Percentiles rank a stretch among this genome's conserved stretches.
Evolutionary conservation across 768 basidiomycete species (phyloP).

Genomic region (Russula virescens): DNA sequence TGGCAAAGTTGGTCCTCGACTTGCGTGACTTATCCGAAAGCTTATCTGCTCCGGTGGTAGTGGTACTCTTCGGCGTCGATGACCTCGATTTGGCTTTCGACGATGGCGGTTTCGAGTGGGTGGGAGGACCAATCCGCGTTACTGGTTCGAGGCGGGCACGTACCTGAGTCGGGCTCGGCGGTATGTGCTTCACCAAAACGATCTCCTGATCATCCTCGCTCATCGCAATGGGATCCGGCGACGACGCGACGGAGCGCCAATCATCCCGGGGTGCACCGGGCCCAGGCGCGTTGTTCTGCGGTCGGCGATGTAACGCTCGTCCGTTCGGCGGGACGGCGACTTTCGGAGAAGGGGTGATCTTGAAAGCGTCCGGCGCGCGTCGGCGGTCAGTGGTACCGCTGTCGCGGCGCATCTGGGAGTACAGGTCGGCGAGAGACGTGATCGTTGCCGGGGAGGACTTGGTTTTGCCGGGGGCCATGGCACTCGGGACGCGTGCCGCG

Average conservation of each 20-base stretch:
- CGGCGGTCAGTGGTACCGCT: background rate
- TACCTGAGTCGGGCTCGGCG: background rate
- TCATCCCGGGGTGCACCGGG: too few relatives aligned
- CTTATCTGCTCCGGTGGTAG: background rate
- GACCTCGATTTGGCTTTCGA: background rate
- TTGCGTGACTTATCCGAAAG: background rate
- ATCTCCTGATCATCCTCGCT: conserved; percentile 11
- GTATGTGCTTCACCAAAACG: conserved; percentile 7
- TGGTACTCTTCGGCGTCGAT: background rate
- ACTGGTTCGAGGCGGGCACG: background rate
- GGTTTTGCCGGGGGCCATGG: background rate
- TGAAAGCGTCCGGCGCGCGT: background rate
- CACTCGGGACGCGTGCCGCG: conserved; percentile 16
- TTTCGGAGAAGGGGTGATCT: background rate
- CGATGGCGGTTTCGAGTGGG: background rate
- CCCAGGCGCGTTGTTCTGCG: background rate
- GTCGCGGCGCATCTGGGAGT: conserved; percentile 16
- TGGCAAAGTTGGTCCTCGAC: background rate
- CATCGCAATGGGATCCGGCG: conserved; percentile 16
- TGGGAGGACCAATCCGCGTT: background rate
- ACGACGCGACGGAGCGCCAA: background rate
- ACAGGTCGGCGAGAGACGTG: conserved; percentile 17
- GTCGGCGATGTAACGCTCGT: background rate
- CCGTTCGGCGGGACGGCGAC: background rate
- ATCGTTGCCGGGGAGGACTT: background rate